Evolutionary conservation across 805 yeast genomes (phyloP).

Genomic region (Kodamaea laetipori): DNA sequence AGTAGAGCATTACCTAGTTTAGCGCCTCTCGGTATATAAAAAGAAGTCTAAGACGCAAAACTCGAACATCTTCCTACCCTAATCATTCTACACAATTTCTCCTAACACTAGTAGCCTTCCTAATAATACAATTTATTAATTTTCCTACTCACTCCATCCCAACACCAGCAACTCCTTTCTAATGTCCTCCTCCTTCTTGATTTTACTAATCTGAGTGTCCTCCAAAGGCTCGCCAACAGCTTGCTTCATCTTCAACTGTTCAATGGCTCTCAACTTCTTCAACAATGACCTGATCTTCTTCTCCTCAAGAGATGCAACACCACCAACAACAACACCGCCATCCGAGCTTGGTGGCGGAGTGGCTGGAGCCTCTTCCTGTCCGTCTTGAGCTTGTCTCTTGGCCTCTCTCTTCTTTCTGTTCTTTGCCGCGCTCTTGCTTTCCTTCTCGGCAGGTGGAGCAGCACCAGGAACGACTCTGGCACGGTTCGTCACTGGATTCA

Average conservation of each 20-base stretch:
- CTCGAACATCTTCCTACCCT: no score
- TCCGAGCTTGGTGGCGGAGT: slow-evolving; percentile 16
- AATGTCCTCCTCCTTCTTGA: slow-evolving; percentile 81
- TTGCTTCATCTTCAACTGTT: slow-evolving; percentile 81
- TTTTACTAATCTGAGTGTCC: slow-evolving; percentile 89
- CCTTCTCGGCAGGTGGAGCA: slow-evolving; percentile 45
- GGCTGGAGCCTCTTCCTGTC: slow-evolving; percentile 5
- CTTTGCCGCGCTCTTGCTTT: slow-evolving; percentile 60
- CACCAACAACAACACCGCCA: slow-evolving; percentile 55
- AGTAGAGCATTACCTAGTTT: no score
- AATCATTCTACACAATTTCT: no score
- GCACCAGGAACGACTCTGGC: slow-evolving; percentile 60
- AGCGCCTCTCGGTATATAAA: background rate
- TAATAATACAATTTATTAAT: background rate
- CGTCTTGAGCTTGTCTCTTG: slow-evolving; percentile 34
- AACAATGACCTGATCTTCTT: slow-evolving; percentile 87
- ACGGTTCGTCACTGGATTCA: slow-evolving; percentile 30
- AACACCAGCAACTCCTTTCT: slow-evolving; percentile 69
- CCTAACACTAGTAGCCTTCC: no score
- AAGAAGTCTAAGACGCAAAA: no score
- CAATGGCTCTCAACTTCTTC: slow-evolving; percentile 95
- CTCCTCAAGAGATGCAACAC: slow-evolving; percentile 75
- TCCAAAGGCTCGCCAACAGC: slow-evolving; percentile 82
- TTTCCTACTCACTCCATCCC: slow-evolving; percentile 57
- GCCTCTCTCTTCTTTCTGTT: slow-evolving; percentile 76